These are phyloP conservation scores for Vararia minispora DNA, from an alignment of 768 basidiomycete species.

Conservation along the genomic window DNA sequence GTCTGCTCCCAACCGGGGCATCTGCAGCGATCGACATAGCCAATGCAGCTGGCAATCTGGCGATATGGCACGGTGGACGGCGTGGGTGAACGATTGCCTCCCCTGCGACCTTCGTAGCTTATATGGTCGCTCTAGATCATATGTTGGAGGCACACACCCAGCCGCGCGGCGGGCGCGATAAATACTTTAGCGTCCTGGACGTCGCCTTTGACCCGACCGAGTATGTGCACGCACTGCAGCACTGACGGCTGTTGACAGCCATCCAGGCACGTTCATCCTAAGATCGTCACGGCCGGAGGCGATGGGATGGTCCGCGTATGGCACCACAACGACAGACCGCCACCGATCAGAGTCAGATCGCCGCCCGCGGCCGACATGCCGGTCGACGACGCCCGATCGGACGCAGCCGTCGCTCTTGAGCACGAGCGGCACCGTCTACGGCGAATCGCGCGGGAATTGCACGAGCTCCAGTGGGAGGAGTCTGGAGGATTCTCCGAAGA, in stretches of 20 bases:
- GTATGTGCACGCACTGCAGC: neutral
- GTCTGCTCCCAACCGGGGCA: no score
- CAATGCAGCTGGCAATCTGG: no score
- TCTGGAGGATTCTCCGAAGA: neutral
- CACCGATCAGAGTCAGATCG: no score
- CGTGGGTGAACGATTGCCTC: no score
- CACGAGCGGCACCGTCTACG: neutral
- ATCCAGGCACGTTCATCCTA: neutral
- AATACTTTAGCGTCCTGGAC: conserved; percentile 11
- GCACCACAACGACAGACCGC: conserved; percentile 4
- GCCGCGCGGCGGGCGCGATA: no score
- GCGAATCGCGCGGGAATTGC: neutral
- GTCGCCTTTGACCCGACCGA: conserved; percentile 12
- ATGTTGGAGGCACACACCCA: no score
- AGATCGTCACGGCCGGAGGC: conserved; percentile 11
- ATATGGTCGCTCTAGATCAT: no score
- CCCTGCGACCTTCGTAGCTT: no score
- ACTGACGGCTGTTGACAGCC: neutral
- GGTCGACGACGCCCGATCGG: conserved; percentile 1
- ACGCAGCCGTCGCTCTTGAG: conserved; percentile 6
- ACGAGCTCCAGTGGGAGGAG: neutral
- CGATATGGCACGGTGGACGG: no score
- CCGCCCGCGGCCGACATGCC: no score
- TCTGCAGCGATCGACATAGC: no score
- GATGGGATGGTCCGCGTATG: conserved; percentile 9